Base-by-base conservation (phyloP, 768 basidiomycete species). In the Saitozyma podzolica region DNA sequence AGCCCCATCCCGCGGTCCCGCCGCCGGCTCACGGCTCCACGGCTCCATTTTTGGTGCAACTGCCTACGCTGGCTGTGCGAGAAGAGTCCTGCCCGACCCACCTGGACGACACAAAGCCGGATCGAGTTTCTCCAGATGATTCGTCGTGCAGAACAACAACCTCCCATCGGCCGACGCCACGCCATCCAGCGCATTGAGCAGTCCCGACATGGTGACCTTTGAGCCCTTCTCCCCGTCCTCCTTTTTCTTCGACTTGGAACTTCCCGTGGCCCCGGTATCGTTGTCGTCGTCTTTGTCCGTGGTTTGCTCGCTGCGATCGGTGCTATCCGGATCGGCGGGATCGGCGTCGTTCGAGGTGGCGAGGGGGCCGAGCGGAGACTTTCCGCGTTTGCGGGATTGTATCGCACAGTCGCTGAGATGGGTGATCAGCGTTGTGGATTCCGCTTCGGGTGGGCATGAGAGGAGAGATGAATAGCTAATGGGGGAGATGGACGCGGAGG, bases 181-280 rank as follows among this genome's bases (percentile, higher is more conserved):
- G 8, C 70, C 70, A 47, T 72, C 67, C 11, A 72, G 55, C 3
- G 66, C 70, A 56, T 72, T 72, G 11, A 72, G 49, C 53, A 72
- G 53, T 11, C 70, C 70, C 13, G 70, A 68, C 3, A 68, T 50
- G 6, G 67, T 68, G 19, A 68, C 61, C 40, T 54, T 50, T 13
- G 37, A 9, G 9, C 9, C 17, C 37, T 51, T 50, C n/a, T 53
- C 17, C 6, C 43, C 43, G 11, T 58, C 54, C n/a, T 45, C 29
- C 37, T 43, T 42, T 8, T 10, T 55, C 43, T 37, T 4, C 14
- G 20, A 10, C 14, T 43, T n/a, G 40, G 40, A 17, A 8, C 17
- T 40, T 6, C 29, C 29, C 29, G 29, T 29, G 29, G 29, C 29
- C 5, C 29, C 29, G 29, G 29, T 29, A n/a, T n/a, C n/a, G n/a